phyloP scores from a whole-genome alignment of 495 filamentous ascomycete genomes.

The Penicillium egyptiacum region DNA sequence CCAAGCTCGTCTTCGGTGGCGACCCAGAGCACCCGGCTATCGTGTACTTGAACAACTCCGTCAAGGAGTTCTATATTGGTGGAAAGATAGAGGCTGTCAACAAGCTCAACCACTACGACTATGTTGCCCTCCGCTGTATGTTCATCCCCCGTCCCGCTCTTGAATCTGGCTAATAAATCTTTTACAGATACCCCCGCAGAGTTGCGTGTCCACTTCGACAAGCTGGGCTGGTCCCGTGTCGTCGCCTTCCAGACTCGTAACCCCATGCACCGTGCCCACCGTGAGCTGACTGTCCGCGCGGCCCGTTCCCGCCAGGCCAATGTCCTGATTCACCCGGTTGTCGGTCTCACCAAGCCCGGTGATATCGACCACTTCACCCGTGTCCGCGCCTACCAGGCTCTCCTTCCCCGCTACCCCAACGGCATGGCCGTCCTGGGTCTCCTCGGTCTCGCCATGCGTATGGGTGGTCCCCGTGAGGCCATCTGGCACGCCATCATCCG shows the following conservation, averaged over 20 bases:
- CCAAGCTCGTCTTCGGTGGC: conserved; percentile 90
- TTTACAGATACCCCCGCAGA: conserved; percentile 86
- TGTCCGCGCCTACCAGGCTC: conserved; percentile 95
- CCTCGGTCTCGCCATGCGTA: conserved; percentile 94
- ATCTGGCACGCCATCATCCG: conserved; percentile 99
- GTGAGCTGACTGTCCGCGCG: conserved; percentile 95
- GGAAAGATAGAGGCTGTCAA: conserved; percentile 95
- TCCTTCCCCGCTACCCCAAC: conserved; percentile 96
- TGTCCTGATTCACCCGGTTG: conserved; percentile 97
- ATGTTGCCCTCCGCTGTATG: conserved; percentile 91
- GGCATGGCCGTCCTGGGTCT: conserved; percentile 98
- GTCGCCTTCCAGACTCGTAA: conserved; percentile 99
- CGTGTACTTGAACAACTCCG: conserved; percentile 77
- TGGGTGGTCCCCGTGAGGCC: conserved; percentile 97
- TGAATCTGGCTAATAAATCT: conserved; percentile 2
- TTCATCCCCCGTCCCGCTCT: conserved; percentile 7
- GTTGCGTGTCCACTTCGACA: conserved; percentile 94
- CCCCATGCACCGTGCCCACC: conserved; percentile 98
- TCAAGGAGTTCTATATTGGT: conserved; percentile 87
- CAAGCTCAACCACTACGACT: conserved; percentile 96
- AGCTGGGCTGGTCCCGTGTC: conserved; percentile 94
- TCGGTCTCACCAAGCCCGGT: conserved; percentile 96
- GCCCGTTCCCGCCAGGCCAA: conserved; percentile 94
- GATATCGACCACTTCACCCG: conserved; percentile 99
- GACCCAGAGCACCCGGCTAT: conserved; percentile 92